Conservation (phyloP, 73 alveolate species). For the Vitrella brassicaformis region DNA sequence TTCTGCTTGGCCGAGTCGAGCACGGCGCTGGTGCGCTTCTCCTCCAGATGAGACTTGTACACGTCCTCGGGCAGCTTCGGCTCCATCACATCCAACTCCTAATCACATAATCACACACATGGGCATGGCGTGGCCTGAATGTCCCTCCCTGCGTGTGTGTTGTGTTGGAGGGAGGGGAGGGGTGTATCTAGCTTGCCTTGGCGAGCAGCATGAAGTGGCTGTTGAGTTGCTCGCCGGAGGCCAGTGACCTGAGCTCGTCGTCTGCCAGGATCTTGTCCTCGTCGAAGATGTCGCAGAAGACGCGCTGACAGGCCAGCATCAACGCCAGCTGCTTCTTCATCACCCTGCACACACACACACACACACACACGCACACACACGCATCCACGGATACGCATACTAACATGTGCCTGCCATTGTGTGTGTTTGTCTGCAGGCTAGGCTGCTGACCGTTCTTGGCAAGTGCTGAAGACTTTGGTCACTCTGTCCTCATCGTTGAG, state of each 20-base stretch:
- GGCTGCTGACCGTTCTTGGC: constrained; percentile 9
- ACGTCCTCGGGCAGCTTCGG: constrained; percentile 96
- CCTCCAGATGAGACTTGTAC: constrained; percentile 94
- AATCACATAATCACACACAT: too few species aligned
- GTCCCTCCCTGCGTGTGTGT: background rate
- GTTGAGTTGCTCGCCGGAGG: constrained; percentile 30
- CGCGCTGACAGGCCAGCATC: background rate
- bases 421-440: background rate
- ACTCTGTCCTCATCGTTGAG: constrained; percentile 41
- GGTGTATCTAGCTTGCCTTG: constrained; percentile 10
- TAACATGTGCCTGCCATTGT: background rate
- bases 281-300: background rate
- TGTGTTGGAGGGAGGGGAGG: too few species aligned
- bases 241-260: constrained; percentile 26
- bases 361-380: background rate
- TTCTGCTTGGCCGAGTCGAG: constrained; percentile 69
- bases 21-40: constrained; percentile 47
- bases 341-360: background rate
- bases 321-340: constrained; percentile 30
- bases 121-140: background rate
- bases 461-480: constrained; percentile 18
- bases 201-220: constrained; percentile 31
- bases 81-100: constrained; percentile 87
- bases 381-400: background rate
- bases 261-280: too few species aligned